Percentiles rank a stretch among this genome's conserved stretches.
These are phyloP conservation scores for Diaporthe velutina DNA, from an alignment of 2,329 filamentous ascomycete genomes.

Conservation along the genomic window DNA sequence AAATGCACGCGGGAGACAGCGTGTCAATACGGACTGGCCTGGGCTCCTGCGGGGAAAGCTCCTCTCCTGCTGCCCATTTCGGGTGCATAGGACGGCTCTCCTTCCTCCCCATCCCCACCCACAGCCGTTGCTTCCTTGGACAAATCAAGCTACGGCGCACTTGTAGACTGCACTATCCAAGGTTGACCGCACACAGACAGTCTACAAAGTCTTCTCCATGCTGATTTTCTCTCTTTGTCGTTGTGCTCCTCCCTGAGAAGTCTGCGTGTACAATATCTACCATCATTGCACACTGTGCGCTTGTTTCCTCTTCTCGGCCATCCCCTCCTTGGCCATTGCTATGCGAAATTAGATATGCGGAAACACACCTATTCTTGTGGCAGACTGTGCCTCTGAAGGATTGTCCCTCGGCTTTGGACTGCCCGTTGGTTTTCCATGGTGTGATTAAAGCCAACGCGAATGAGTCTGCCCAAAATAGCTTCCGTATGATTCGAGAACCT, in stretches of 20 bases:
- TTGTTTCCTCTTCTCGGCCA: neutral
- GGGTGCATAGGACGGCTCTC: neutral
- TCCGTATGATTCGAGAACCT: slow-evolving; percentile 16
- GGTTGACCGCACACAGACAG: neutral
- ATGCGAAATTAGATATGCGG: slow-evolving; percentile 13
- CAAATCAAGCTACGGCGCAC: neutral
- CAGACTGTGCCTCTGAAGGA: slow-evolving; percentile 18
- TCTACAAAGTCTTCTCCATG: neutral
- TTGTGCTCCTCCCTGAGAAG: neutral
- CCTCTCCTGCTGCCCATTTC: slow-evolving; percentile 5
- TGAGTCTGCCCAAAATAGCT: slow-evolving; percentile 9
- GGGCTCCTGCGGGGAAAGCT: slow-evolving; percentile 24
- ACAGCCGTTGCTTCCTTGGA: slow-evolving; percentile 3
- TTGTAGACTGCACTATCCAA: neutral
- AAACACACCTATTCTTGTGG: neutral
- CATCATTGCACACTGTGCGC: neutral
- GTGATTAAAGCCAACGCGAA: neutral
- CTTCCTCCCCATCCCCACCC: neutral
- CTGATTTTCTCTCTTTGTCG: neutral
- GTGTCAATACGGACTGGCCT: slow-evolving; percentile 3
- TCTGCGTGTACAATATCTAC: too few relatives aligned
- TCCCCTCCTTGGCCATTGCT: neutral
- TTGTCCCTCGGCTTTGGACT: neutral
- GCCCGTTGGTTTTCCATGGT: neutral
- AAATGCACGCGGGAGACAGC: slow-evolving; percentile 18